Evolutionary conservation across 768 basidiomycete genomes (phyloP).

Genomic region (Lyophyllum shimeji): DNA sequence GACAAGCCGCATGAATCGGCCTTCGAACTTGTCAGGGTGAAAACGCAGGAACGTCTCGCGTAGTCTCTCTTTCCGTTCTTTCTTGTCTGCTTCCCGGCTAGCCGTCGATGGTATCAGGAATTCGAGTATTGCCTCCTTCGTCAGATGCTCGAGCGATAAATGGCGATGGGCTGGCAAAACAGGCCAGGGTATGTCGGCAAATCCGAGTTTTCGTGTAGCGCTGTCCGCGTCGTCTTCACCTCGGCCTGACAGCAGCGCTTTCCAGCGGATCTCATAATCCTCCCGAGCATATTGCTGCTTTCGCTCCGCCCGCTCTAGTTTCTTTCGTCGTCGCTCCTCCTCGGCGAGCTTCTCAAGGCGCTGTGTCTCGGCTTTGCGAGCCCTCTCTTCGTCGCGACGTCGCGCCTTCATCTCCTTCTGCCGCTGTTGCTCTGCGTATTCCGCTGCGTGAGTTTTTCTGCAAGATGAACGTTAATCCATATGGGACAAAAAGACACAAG

Average conservation of each 20-base stretch:
- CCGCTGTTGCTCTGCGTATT: constrained; percentile 61
- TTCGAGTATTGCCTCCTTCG: constrained; percentile 49
- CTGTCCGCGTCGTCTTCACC: constrained; percentile 18
- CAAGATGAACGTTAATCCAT: not conserved
- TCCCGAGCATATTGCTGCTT: constrained; percentile 46
- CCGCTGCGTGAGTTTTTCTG: constrained; percentile 68
- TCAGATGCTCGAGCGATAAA: constrained; percentile 49
- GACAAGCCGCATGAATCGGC: constrained; percentile 60
- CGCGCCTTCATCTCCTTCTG: constrained; percentile 54
- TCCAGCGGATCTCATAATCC: constrained; percentile 61
- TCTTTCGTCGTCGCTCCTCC: constrained; percentile 50
- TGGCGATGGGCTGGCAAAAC: constrained; percentile 37
- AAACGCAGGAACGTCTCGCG: constrained; percentile 71
- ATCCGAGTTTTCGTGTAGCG: constrained; percentile 31
- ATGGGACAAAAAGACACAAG: not conserved
- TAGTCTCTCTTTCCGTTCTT: constrained; percentile 57
- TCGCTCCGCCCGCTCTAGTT: constrained; percentile 44
- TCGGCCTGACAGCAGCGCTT: constrained; percentile 37
- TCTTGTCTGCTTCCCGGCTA: constrained; percentile 31
- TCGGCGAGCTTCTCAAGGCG: constrained; percentile 50
- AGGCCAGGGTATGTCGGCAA: constrained; percentile 77
- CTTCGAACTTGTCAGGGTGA: constrained; percentile 84
- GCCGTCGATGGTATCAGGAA: constrained; percentile 48
- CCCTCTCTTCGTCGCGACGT: constrained; percentile 53
- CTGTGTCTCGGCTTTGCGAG: constrained; percentile 50